A percentile compares a stretch with the other conserved stretches of the same genome.
phyloP scores from a whole-genome alignment of 2,329 filamentous ascomycete genomes.

The Colletotrichum truncatum region DNA sequence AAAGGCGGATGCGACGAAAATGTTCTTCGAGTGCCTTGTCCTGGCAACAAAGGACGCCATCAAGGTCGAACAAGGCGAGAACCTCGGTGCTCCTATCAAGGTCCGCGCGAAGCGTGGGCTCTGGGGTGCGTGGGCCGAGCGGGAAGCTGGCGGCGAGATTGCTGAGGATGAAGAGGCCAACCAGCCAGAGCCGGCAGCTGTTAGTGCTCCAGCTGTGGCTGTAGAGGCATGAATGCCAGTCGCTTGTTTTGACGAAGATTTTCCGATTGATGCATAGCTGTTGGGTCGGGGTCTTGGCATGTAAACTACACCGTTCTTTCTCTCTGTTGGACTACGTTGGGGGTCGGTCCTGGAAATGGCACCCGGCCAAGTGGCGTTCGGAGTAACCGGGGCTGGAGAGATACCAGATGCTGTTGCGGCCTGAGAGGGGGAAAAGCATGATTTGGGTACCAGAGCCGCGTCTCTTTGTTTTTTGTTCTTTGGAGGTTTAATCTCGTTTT shows the following conservation, averaged over 20 bases:
- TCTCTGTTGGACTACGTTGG: conserved; percentile 30
- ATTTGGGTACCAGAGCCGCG: conserved; percentile 26
- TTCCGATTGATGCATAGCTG: conserved; percentile 29
- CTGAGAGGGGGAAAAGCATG: conserved; percentile 29
- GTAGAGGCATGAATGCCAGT: conserved; percentile 44
- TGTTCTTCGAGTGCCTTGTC: conserved; percentile 98
- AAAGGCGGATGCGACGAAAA: conserved; percentile 94
- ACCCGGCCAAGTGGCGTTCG: conserved; percentile 33
- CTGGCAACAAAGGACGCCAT: conserved; percentile 97
- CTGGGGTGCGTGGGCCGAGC: conserved; percentile 96
- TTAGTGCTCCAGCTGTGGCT: conserved; percentile 39
- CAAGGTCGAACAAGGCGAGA: conserved; percentile 88
- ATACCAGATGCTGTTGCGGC: conserved; percentile 33
- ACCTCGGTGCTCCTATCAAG: conserved; percentile 81
- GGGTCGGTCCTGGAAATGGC: conserved; percentile 24
- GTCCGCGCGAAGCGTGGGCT: conserved; percentile 94
- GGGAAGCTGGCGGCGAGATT: conserved; percentile 71
- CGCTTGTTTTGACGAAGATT: conserved; percentile 21
- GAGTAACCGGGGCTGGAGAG: conserved; percentile 32
- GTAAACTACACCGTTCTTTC: conserved; percentile 28
- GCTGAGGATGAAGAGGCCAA: conserved; percentile 57
- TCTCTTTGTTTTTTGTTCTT: conserved; percentile 10
- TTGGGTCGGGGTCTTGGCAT: conserved; percentile 27
- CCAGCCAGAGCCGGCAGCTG: conserved; percentile 42
- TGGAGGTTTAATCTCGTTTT: conserved; percentile 23